Evolutionary conservation across 352 stramenopile species (phyloP), one percentile per base, ranked within the genome.

Genomic region (Globisporangium splendens): DNA sequence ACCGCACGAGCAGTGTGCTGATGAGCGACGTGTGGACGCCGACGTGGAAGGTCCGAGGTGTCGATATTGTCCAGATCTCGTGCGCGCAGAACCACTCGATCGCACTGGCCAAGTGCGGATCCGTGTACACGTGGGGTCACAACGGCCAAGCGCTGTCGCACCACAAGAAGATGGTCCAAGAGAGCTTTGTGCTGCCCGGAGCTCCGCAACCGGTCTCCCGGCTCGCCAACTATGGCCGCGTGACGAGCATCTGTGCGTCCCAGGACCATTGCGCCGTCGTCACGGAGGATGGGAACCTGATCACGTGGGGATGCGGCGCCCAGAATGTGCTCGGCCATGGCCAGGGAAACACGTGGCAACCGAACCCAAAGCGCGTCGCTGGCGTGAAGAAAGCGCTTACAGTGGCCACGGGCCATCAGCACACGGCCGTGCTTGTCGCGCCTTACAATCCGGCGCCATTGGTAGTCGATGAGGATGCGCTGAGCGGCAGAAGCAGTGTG

Each of bases 1-100:
- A 31, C 8, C 71, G 68, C 14, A 70, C 65, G 31, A 56, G 53
- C 12, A 72, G 62, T 28, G 54, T 69, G 3, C 20, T 86, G 8
- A 65, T 87, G 71, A 77, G 65, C 35, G 76, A 93, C 14, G 66
- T 71, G 33, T 93, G 79, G 81, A 43, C 84, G 0, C 75, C 81
- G 14, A 72, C 72, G 11, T 86, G 68, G 56, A 85, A 80, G 54
- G 68, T 86, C 46, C 73, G 59, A 17, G 64, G 48, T 7, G 61
- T 72, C 46, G 79, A 88, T 50, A 87, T 94, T 51, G 61, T 91
- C 35, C 62, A 83, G 44, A 63, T 94, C 42, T 88, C 82, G 17
- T 94, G 80, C 44, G 84, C 84, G 13, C 78, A 77, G 41, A 88
- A 91, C 41, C 82, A 94, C 49, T 92, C 82, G 11, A 94, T 94